Evolutionary conservation across 805 yeast species (phyloP).

Genomic region (Teunomyces barrocoloradensis): DNA sequence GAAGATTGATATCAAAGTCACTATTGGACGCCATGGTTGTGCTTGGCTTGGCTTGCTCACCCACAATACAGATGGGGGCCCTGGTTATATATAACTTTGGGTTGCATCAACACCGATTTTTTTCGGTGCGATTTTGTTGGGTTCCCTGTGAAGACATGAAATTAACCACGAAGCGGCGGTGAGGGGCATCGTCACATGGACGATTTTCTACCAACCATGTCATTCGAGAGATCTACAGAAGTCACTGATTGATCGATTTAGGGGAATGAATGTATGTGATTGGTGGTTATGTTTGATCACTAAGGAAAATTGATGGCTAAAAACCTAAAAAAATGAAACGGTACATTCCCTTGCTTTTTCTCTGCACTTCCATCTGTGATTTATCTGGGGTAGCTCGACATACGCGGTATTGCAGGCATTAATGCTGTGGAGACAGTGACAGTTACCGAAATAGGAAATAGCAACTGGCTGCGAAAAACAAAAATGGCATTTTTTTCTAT

Average conservation of each 20-base stretch:
- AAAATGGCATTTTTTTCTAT: neutral
- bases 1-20: conserved; percentile 38
- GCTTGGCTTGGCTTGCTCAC: no score
- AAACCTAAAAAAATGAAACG: no score
- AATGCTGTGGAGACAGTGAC: neutral
- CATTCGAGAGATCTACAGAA: no score
- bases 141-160: neutral
- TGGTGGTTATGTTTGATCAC: no score
- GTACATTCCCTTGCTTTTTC: no score
- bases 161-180: neutral
- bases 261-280: no score
- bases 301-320: no score
- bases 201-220: neutral
- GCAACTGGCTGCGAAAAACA: neutral
- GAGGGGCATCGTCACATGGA: neutral
- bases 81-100: neutral
- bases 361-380: no score
- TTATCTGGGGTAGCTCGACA: neutral
- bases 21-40: neutral
- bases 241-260: no score
- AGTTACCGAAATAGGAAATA: neutral
- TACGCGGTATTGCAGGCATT: neutral
- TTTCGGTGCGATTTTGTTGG: conserved; percentile 5
- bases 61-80: neutral
- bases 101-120: neutral